phyloP scores from a whole-genome alignment of 179 eudicot species.

The Heliamphora pulchella region DNA sequence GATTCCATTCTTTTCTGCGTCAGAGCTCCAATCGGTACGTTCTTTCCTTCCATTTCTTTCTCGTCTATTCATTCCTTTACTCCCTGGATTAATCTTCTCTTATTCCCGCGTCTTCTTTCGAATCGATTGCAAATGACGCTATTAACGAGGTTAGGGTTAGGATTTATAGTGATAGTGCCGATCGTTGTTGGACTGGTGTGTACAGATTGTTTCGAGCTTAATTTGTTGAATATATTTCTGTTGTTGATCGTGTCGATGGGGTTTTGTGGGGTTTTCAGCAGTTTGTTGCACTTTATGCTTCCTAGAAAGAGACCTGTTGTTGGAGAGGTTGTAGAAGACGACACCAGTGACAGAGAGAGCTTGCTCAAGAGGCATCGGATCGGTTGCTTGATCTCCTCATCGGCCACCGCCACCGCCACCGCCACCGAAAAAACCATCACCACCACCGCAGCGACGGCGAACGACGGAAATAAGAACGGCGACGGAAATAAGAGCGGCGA shows the following conservation, averaged over 20 bases:
- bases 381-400: conserved; percentile 16
- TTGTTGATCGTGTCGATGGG: conserved; percentile 20
- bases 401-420: too few species aligned
- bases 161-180: conserved; percentile 23
- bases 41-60: conserved; percentile 9
- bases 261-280: conserved; percentile 43
- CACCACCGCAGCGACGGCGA: conserved; percentile 12
- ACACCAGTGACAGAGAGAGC: conserved; percentile 14
- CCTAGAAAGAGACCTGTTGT: conserved; percentile 67
- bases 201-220: conserved; percentile 15
- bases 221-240: conserved; percentile 12
- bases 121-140: conserved; percentile 23
- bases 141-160: conserved; percentile 21
- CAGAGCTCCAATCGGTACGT: conserved; percentile 35
- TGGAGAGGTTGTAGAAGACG: conserved; percentile 36
- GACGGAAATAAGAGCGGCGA: conserved; percentile 4
- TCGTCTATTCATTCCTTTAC: conserved; percentile 10
- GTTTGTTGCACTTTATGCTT: conserved; percentile 80
- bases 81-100: conserved; percentile 15
- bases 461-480: conserved; percentile 10
- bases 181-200: conserved; percentile 21
- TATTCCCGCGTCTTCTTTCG: conserved; percentile 22
- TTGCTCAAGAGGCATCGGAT: conserved; percentile 39
- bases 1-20: conserved; percentile 29
- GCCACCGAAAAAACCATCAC: conserved; percentile 12